Conservation (phyloP, 192 early-diverging fungal genomes). For the Paraglomus brasilianum region DNA sequence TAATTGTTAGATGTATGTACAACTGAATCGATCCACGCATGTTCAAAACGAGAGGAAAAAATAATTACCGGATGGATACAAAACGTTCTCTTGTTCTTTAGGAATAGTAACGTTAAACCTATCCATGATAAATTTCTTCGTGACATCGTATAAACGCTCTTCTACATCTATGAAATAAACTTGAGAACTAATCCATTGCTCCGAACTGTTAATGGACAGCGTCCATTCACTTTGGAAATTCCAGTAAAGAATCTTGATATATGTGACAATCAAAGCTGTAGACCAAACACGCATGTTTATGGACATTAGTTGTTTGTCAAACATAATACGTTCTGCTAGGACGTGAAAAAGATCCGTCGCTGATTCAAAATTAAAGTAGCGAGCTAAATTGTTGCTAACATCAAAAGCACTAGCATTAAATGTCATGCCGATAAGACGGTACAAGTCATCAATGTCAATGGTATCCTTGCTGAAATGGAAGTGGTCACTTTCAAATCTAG, state of each 20-base stretch:
- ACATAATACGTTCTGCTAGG: neutral
- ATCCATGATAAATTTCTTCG: conserved; percentile 11
- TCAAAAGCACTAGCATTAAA: neutral
- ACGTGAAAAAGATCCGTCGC: neutral
- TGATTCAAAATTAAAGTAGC: conserved; percentile 21
- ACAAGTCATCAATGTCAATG: neutral
- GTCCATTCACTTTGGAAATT: conserved; percentile 20
- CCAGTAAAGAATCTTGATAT: conserved; percentile 10
- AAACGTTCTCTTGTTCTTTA: no score
- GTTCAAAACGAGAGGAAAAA: no score
- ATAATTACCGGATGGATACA: no score
- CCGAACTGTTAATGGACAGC: neutral
- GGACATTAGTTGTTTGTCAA: neutral
- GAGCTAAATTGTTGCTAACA: conserved; percentile 6
- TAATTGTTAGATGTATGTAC: no score
- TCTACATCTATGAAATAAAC: conserved; percentile 10
- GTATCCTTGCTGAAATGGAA: neutral
- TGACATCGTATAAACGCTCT: conserved; percentile 13
- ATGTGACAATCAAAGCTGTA: conserved; percentile 12
- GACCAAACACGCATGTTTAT: neutral
- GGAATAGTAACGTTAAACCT: neutral
- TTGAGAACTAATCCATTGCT: conserved; percentile 16
- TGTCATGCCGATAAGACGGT: conserved; percentile 7
- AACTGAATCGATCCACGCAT: no score
- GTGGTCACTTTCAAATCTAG: neutral